Percentiles rank a stretch among this genome's conserved stretches.
These are phyloP conservation scores for Dendrocalamus latiflorus DNA, from an alignment of 202 grass and related monocot genomes.

Conservation along the genomic window DNA sequence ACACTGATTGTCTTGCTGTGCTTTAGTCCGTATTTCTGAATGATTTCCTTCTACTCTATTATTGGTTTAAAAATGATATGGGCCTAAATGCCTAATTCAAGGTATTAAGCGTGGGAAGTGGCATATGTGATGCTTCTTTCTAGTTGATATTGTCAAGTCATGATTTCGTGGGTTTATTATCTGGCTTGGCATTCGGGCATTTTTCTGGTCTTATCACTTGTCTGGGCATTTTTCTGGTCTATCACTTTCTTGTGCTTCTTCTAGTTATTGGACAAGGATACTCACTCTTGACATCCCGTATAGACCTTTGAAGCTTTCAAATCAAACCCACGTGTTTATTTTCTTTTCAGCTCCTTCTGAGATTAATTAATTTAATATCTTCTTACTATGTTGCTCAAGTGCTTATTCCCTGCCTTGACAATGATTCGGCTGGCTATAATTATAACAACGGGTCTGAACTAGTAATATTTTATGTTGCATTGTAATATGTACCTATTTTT, in stretches of 20 bases:
- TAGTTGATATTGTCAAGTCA: neutral
- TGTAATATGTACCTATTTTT: constrained; percentile 2
- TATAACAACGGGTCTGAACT: neutral
- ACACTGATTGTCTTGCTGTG: neutral
- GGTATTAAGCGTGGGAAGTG: neutral
- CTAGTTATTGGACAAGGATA: neutral
- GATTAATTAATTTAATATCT: neutral
- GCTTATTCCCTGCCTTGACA: neutral
- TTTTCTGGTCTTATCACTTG: no score
- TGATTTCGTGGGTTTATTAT: neutral
- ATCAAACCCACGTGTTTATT: neutral
- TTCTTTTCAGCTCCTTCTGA: neutral
- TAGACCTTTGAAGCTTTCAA: neutral
- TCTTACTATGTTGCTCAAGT: neutral
- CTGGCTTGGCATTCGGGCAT: neutral
- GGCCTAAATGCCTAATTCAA: neutral
- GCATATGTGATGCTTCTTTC: neutral
- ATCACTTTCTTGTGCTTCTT: neutral
- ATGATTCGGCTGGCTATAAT: neutral
- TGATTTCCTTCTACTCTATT: neutral
- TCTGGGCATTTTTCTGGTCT: neutral
- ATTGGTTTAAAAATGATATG: neutral
- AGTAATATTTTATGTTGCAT: neutral
- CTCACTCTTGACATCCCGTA: neutral
- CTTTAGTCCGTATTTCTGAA: neutral